A percentile compares a stretch with the other conserved stretches of the same genome.
phyloP scores from a whole-genome alignment of 106 monocot species.

The Dactylorhiza incarnata region DNA sequence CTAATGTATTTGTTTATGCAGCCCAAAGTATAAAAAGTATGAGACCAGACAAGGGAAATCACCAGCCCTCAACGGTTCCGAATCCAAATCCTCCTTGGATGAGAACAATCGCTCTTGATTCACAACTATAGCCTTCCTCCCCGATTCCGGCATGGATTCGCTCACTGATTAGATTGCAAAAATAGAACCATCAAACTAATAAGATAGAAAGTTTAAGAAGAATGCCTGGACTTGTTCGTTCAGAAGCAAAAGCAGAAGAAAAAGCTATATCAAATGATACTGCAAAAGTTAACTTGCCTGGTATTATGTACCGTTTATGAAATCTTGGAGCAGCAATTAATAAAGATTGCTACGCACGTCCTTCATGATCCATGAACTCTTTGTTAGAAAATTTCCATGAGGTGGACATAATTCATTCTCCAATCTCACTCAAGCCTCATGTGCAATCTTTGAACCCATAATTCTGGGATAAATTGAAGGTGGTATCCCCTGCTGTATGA shows the following conservation, averaged over 20 bases:
- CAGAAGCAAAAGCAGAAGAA: not conserved
- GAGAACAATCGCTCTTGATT: constrained; percentile 5
- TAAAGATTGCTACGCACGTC: constrained; percentile 63
- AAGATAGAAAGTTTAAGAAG: not conserved
- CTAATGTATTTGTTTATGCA: not conserved
- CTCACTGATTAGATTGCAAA: constrained; percentile 25
- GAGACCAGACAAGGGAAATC: not conserved
- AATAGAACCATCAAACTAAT: not conserved
- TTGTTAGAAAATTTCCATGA: no score
- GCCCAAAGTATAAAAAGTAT: not conserved
- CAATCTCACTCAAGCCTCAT: no score
- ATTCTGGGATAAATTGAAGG: no score
- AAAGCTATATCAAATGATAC: not conserved
- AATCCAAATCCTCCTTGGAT: constrained; percentile 18
- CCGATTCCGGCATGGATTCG: constrained; percentile 47
- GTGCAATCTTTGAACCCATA: no score
- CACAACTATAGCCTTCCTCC: constrained; percentile 34
- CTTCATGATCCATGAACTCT: constrained; percentile 49
- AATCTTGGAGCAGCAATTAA: constrained; percentile 55
- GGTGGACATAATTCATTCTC: no score
- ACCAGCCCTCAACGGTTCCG: constrained; percentile 34
- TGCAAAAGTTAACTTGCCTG: constrained; percentile 31
- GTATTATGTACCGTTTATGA: constrained; percentile 80
- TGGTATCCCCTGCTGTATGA: no score
- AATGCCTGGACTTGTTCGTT: not conserved